Base-by-base conservation (phyloP, 768 basidiomycete species). In the Lactarius indigo region DNA sequence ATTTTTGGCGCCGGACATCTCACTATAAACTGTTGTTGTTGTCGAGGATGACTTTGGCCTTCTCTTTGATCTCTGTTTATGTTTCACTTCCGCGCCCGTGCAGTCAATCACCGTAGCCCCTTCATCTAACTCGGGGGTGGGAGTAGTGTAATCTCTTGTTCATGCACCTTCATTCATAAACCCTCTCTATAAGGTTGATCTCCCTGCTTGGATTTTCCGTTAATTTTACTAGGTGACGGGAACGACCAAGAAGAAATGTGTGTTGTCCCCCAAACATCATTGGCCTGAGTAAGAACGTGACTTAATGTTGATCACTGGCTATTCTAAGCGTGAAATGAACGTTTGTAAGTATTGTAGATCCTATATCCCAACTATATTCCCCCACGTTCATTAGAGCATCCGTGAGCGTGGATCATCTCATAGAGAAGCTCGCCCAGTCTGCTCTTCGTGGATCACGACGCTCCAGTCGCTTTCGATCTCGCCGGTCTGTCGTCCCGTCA, bases 401-500 rank as follows among this genome's bases (percentile, higher is more conserved):
- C 57, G 20, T 47, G 28, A 4, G n/a, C 23, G 23, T 23, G 5
- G 37, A 6, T 5, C 37, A 44, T 13, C 18, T 54, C 23, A 20
- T 30, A 12, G 20, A 58, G 39, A 28, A 13, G 26, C 28, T 35
- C 18, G 56, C 15, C 23, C 26, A 12, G 31, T 12, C 30, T 41
- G 12, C 52, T 60, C 58, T 18, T 71, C 64, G 39, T 39, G 20
- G 30, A 75, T 76, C n/a, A 78, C 69, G 23, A 79, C 77, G 64
- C 76, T 77, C 81, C 81, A 82, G 57, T 78, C 76, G 59, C 79
- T 79, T 55, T 76, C 75, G 54, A 80, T 76, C 64, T 74, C 74
- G n/a, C 81, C 81, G 59, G 76, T 76, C 73, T 83, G 81, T 41
- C 81, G 77, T 30, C 74, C 78, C 26, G 74, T 70, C 57, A 83